phyloP scores from a whole-genome alignment of 306 rosid species.

The Vigna angularis region DNA sequence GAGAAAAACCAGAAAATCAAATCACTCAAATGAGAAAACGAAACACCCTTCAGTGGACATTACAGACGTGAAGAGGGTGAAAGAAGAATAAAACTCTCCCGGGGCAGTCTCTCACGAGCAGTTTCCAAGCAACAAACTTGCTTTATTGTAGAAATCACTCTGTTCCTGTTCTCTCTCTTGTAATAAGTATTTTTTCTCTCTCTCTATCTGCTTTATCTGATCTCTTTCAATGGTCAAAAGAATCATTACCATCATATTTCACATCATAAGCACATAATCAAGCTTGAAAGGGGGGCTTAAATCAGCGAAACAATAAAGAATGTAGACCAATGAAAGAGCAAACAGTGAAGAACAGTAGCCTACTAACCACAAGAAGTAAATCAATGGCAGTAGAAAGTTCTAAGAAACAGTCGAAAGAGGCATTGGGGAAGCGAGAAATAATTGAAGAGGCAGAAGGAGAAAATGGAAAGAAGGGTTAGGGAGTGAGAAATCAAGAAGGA shows the following conservation, averaged over 20 bases:
- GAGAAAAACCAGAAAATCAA: not conserved
- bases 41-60: not conserved
- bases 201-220: not conserved
- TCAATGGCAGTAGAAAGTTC: not conserved
- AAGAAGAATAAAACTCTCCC: not conserved
- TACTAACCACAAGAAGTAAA: not conserved
- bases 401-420: not conserved
- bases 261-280: not conserved
- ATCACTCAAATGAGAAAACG: not conserved
- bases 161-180: not conserved
- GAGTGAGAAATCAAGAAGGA: not conserved
- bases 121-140: constrained; percentile 21
- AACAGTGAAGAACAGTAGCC: constrained; percentile 17
- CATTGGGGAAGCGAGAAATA: not conserved
- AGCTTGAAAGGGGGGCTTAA: not conserved
- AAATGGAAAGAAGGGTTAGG: not conserved
- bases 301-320: not conserved
- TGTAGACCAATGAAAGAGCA: constrained; percentile 10
- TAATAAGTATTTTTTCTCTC: not conserved
- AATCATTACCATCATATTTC: constrained; percentile 19
- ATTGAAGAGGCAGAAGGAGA: not conserved
- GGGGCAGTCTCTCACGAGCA: not conserved
- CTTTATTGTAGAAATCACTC: constrained; percentile 11
- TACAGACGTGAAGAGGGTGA: not conserved
- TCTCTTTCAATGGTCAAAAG: constrained; percentile 18